Evolutionary conservation across 2,329 filamentous ascomycete genomes (phyloP), one percentile per base, ranked within the genome.

Genomic region (Paramyrothecium sp.): DNA sequence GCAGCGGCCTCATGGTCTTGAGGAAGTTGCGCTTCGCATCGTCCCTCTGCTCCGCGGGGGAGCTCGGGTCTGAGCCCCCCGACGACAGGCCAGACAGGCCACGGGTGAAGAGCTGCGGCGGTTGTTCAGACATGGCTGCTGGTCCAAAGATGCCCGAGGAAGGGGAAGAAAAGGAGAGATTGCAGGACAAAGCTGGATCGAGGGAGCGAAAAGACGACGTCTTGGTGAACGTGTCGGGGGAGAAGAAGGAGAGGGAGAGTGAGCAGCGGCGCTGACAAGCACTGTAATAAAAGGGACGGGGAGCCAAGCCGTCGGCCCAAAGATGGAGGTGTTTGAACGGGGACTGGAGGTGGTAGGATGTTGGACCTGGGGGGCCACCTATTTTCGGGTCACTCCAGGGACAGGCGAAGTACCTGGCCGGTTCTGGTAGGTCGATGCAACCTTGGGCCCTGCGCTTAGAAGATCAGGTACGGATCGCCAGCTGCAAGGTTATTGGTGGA

Each of bases 1-100:
- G 86, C 63, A 92, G 79, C 54, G 89, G 82, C 55, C 91, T 81
- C 80, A 85, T 88, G 26, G 87, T 82, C 73, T 91, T 87, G 65
- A 91, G 81, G 73, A 93, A 90, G 78, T 92, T 92, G 78, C 89
- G 87, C 86, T 92, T 92, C 56, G 89, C 89, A 74, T 89, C 87
- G 73, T 90, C 89, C 67, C 90, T 88, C 73, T 87, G 82, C 67
- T 88, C 85, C 56, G 90, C 89, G 23, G 90, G 89, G 11, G 89
- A 90, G 62, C 84, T 85, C 51, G 82, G 75, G 60, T 84, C 81
- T 63, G 81, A 79, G 71, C 33, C 10, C 33, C 80, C 79, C 69
- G 87, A 81, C 57, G 84, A 82, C 58, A 88, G 80, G 57, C 79
- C 77, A 33, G 88, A 86, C 58, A 90, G 81, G 69, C 83, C 84